phyloP scores from a whole-genome alignment of 805 yeast genomes.

The Candida sanyiensis region DNA sequence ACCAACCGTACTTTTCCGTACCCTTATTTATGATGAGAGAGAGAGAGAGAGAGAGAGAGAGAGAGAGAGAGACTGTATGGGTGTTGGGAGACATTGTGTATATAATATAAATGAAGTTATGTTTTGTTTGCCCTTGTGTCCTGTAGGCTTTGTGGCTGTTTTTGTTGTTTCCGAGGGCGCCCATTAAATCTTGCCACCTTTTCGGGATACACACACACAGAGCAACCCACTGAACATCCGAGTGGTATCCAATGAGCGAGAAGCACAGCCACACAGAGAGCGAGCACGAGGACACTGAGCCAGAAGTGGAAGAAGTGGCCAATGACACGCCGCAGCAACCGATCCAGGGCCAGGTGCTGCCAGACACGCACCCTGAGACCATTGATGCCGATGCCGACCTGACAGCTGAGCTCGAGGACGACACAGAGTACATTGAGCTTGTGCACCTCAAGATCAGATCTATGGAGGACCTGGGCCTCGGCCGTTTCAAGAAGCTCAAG shows the following conservation, averaged over 20 bases:
- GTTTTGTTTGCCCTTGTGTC: neutral
- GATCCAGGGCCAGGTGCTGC: constrained; percentile 23
- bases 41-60: neutral
- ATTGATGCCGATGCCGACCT: constrained; percentile 68
- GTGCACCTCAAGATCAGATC: constrained; percentile 65
- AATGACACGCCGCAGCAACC: constrained; percentile 5
- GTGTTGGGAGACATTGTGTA: constrained; percentile 1
- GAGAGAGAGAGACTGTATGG: neutral
- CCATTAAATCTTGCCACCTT: no score
- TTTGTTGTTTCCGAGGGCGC: no score
- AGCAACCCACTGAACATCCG: no score
- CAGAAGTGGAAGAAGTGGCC: constrained; percentile 12
- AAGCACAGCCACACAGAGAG: constrained; percentile 16
- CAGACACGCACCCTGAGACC: constrained; percentile 38
- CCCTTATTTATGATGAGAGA: neutral
- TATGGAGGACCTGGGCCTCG: constrained; percentile 53
- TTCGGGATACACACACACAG: no score
- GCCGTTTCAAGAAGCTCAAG: constrained; percentile 52
- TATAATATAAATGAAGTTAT: neutral
- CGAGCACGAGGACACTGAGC: constrained; percentile 22
- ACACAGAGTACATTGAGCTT: constrained; percentile 55
- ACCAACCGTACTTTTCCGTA: neutral
- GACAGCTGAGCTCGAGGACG: constrained; percentile 47
- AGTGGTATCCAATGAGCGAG: no score
- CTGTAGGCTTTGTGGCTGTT: constrained; percentile 1